phyloP scores from a whole-genome alignment of 1,139 yeast species.

The Kazachstania sp. region DNA sequence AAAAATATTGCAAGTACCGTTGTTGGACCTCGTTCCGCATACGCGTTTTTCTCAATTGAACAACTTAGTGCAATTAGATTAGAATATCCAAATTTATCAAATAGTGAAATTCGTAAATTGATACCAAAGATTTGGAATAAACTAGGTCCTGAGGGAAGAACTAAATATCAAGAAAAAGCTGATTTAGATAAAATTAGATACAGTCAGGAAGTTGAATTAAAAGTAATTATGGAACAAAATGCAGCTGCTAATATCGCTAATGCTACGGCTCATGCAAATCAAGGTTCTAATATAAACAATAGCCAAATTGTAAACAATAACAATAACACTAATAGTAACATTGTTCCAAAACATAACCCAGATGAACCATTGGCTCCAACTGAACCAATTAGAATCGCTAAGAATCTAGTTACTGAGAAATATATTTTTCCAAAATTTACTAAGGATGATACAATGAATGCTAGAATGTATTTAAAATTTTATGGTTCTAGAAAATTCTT shows the following conservation, averaged over 20 bases:
- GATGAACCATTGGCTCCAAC: constrained; percentile 14
- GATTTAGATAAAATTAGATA: neutral
- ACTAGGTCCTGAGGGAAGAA: neutral
- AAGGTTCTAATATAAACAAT: neutral
- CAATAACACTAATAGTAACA: too few relatives aligned
- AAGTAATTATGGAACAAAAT: neutral
- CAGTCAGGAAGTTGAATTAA: neutral
- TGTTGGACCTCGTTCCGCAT: neutral
- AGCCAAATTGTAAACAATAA: neutral
- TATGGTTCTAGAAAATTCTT: constrained; percentile 54
- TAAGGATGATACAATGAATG: constrained; percentile 39
- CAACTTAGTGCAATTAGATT: neutral
- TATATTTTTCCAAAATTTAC: constrained; percentile 33
- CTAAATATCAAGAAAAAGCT: neutral
- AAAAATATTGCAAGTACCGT: neutral
- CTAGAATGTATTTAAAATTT: constrained; percentile 50
- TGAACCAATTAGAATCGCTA: constrained; percentile 20
- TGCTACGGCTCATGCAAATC: neutral
- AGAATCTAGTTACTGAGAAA: constrained; percentile 24
- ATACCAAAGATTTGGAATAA: neutral
- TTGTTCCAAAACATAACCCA: neutral
- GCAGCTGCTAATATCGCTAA: neutral
- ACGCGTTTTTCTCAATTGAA: neutral
- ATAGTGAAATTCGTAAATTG: neutral
- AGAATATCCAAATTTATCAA: neutral